Conservation (phyloP, 2,329 filamentous ascomycete species). For the Venturia nashicola region DNA sequence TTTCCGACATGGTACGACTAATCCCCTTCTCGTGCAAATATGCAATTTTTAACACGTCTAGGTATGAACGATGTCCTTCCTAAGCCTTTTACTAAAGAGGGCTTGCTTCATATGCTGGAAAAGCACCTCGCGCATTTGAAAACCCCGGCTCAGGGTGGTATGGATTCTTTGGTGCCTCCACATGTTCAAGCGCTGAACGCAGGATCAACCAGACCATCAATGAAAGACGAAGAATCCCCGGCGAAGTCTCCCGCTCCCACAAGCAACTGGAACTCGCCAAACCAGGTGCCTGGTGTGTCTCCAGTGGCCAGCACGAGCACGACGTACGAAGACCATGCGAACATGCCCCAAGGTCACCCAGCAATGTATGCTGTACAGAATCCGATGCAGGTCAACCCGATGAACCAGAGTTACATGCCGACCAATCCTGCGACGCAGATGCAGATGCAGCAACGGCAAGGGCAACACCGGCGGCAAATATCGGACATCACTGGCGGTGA, state of each 20-base stretch:
- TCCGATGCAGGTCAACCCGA: constrained; percentile 18
- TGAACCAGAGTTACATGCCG: not conserved
- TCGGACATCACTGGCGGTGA: constrained; percentile 46
- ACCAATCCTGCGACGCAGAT: constrained; percentile 8
- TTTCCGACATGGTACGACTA: constrained; percentile 74
- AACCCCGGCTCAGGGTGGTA: constrained; percentile 37
- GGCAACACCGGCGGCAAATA: constrained; percentile 42
- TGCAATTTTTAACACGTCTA: constrained; percentile 24
- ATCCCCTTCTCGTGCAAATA: constrained; percentile 10
- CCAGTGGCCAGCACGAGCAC: constrained; percentile 28
- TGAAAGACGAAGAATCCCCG: constrained; percentile 52
- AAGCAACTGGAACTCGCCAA: constrained; percentile 53
- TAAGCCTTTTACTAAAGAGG: constrained; percentile 87
- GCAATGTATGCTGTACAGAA: constrained; percentile 19
- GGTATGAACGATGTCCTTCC: constrained; percentile 97
- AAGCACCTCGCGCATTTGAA: constrained; percentile 80
- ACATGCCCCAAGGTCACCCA: constrained; percentile 19
- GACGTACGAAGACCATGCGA: constrained; percentile 24
- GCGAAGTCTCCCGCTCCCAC: constrained; percentile 46
- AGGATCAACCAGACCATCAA: constrained; percentile 27
- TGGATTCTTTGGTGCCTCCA: constrained; percentile 35
- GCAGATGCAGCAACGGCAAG: constrained; percentile 17
- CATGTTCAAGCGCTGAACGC: constrained; percentile 35
- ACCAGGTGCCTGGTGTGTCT: constrained; percentile 44
- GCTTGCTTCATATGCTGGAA: constrained; percentile 68